These are phyloP conservation scores for Fusarium sp. DNA, from an alignment of 2,329 filamentous ascomycete species.

Conservation along the genomic window DNA sequence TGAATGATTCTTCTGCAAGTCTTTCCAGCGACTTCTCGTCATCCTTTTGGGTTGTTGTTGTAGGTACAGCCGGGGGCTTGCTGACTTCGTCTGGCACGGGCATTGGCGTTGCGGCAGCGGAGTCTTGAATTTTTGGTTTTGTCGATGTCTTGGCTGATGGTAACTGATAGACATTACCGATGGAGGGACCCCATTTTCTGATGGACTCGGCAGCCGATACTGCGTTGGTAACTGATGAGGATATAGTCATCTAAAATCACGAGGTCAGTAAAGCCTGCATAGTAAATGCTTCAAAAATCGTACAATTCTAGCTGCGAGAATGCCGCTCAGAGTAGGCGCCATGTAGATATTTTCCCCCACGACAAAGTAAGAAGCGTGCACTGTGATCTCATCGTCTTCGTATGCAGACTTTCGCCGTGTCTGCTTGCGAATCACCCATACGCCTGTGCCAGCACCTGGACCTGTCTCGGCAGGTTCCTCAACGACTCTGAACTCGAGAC, in stretches of 20 bases:
- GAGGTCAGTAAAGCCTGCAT: slow-evolving; percentile 20
- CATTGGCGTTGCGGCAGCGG: slow-evolving; percentile 64
- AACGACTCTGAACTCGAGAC: slow-evolving; percentile 76
- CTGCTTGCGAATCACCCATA: slow-evolving; percentile 80
- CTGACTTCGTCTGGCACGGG: slow-evolving; percentile 55
- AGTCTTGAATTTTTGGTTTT: slow-evolving; percentile 54
- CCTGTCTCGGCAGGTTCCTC: slow-evolving; percentile 75
- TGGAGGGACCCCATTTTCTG: slow-evolving; percentile 68
- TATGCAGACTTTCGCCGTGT: slow-evolving; percentile 69
- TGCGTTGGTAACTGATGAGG: slow-evolving; percentile 67
- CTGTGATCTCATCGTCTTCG: slow-evolving; percentile 70
- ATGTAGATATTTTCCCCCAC: slow-evolving; percentile 77
- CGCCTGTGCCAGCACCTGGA: slow-evolving; percentile 75
- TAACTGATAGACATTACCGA: slow-evolving; percentile 66
- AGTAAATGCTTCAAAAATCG: slow-evolving; percentile 30
- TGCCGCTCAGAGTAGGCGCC: slow-evolving; percentile 73
- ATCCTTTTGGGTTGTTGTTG: slow-evolving; percentile 53
- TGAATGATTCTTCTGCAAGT: slow-evolving; percentile 71
- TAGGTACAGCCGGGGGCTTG: slow-evolving; percentile 40
- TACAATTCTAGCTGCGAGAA: slow-evolving; percentile 72
- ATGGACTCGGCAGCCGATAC: slow-evolving; percentile 66
- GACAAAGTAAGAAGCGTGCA: slow-evolving; percentile 75
- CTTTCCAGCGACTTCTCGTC: slow-evolving; percentile 61
- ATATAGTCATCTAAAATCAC: slow-evolving; percentile 64
- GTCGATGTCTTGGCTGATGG: slow-evolving; percentile 50